Conservation (phyloP, 495 filamentous ascomycete species). For the Zalerion maritima region DNA sequence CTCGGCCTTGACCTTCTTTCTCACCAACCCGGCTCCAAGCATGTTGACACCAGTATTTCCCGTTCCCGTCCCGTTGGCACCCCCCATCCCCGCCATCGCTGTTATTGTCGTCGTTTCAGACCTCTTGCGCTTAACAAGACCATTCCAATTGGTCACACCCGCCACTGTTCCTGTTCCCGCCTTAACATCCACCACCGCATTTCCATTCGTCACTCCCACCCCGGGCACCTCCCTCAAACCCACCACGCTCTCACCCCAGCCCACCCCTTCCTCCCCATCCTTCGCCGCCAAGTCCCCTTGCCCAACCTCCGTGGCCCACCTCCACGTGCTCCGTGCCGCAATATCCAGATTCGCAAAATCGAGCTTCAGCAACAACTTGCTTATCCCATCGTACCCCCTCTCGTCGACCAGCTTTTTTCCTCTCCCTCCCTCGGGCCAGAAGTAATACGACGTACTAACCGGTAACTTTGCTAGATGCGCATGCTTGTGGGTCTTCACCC, state of each 20-base stretch:
- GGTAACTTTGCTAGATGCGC: conserved; percentile 22
- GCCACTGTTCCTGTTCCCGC: conserved; percentile 3
- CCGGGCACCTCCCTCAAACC: conserved; percentile 16
- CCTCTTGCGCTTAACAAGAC: conserved; percentile 25
- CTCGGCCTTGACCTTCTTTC: conserved; percentile 49
- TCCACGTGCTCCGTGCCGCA: conserved; percentile 51
- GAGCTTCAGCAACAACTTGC: conserved; percentile 64
- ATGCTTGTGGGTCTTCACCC: conserved; percentile 38
- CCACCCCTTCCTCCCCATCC: conserved; percentile 21
- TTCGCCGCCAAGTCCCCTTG: conserved; percentile 39
- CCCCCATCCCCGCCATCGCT: conserved; percentile 7
- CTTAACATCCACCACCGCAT: conserved; percentile 5
- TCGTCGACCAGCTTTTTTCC: conserved; percentile 57
- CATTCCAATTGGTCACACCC: conserved; percentile 19
- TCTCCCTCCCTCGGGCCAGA: conserved; percentile 51
- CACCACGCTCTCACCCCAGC: conserved; percentile 32
- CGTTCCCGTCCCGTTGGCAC: conserved; percentile 4
- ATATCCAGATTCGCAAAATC: conserved; percentile 64
- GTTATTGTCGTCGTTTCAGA: conserved; percentile 6
- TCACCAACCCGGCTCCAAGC: conserved; percentile 41
- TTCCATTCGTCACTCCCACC: conserved; percentile 7
- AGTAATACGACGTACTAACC: conserved; percentile 43
- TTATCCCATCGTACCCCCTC: conserved; percentile 59
- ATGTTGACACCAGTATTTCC: conserved; percentile 36
- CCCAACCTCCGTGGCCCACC: conserved; percentile 48